These are phyloP conservation scores for Dendrothele bispora DNA, from an alignment of 768 basidiomycete species.

Conservation along the genomic window DNA sequence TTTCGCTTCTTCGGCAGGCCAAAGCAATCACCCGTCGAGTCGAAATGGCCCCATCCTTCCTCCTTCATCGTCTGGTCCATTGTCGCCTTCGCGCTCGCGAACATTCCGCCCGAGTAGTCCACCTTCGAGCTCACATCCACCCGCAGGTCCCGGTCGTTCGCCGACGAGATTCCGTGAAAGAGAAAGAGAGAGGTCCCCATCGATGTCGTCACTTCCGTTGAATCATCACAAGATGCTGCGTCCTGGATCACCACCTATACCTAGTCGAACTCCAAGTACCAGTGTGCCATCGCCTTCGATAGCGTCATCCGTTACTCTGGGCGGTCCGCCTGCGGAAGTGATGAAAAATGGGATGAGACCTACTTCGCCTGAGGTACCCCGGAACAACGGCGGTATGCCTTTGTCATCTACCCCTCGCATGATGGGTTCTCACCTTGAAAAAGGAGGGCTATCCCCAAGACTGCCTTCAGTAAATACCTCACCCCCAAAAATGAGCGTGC, in stretches of 20 bases:
- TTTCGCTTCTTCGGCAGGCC: constrained; percentile 16
- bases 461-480: neutral
- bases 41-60: too few species aligned
- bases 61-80: too few species aligned
- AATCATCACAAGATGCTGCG: constrained; percentile 11
- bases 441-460: neutral
- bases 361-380: neutral
- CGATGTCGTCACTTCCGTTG: too few species aligned
- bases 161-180: too few species aligned
- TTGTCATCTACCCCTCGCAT: neutral
- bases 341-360: neutral
- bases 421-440: neutral
- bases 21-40: too few species aligned
- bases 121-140: too few species aligned
- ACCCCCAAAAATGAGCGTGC: neutral
- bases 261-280: neutral
- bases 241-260: neutral
- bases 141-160: too few species aligned
- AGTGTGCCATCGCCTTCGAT: neutral
- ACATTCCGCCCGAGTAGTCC: too few species aligned
- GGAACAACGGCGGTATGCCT: neutral
- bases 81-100: too few species aligned
- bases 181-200: too few species aligned
- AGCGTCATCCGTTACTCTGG: neutral
- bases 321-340: neutral